Evolutionary conservation across 495 filamentous ascomycete genomes (phyloP).

Genomic region (Podospora pseudoanserina): DNA sequence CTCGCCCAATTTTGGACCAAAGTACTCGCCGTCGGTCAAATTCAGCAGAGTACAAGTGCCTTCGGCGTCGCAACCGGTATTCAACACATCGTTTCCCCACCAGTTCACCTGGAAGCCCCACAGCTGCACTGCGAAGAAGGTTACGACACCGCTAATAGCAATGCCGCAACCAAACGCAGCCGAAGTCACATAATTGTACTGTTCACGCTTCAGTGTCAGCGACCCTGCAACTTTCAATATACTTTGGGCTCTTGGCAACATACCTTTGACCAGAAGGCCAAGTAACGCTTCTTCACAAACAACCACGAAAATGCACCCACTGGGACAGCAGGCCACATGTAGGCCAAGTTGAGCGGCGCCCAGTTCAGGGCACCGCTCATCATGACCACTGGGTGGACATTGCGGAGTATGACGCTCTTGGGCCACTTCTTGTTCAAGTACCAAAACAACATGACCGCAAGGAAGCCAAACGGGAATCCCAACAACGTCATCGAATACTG

Average conservation of each 20-base stretch:
- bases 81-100: constrained; percentile 39
- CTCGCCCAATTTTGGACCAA: constrained; percentile 36
- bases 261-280: constrained; percentile 44
- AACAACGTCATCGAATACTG: constrained; percentile 37
- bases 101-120: constrained; percentile 35
- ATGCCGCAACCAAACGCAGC: constrained; percentile 39
- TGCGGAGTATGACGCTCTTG: constrained; percentile 32
- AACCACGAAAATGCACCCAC: constrained; percentile 39
- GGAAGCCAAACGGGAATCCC: constrained; percentile 39
- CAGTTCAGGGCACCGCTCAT: constrained; percentile 34
- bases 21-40: constrained; percentile 34
- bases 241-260: neutral
- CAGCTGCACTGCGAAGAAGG: constrained; percentile 41
- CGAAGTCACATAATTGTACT: constrained; percentile 44
- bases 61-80: constrained; percentile 32
- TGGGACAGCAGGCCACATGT: constrained; percentile 41
- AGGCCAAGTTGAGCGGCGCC: constrained; percentile 39
- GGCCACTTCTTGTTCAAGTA: constrained; percentile 31
- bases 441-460: constrained; percentile 33
- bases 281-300: constrained; percentile 34
- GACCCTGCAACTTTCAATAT: neutral
- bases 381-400: constrained; percentile 41
- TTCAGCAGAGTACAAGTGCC: constrained; percentile 24
- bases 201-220: constrained; percentile 8
- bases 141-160: constrained; percentile 39